Evolutionary conservation across 257 asterid species (phyloP).

Genomic region (Gardenia jasminoides): DNA sequence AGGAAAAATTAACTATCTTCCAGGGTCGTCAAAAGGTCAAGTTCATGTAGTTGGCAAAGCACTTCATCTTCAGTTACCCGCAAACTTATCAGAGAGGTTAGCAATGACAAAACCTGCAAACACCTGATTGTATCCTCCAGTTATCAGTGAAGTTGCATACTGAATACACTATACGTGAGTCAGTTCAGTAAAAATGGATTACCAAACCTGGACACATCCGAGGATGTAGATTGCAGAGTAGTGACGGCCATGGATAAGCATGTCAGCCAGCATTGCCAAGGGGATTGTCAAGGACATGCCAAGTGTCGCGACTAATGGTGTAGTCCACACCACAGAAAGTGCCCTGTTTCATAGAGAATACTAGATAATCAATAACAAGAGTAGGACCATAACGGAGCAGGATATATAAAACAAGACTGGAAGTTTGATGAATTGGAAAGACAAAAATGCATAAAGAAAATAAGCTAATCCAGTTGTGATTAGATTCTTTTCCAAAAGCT

Average conservation of each 20-base stretch:
- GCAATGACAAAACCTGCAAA: slow-evolving; percentile 70
- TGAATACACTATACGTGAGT: background rate
- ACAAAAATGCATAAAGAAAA: background rate
- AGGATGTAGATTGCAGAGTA: slow-evolving; percentile 60
- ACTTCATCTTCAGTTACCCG: slow-evolving; percentile 38
- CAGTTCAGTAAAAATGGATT: background rate
- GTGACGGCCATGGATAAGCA: slow-evolving; percentile 68
- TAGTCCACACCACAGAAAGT: slow-evolving; percentile 78
- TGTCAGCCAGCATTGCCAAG: slow-evolving; percentile 74
- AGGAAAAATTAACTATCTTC: background rate
- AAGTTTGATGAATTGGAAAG: background rate
- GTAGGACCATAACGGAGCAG: background rate
- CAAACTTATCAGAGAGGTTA: slow-evolving; percentile 48
- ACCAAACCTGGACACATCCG: slow-evolving; percentile 65
- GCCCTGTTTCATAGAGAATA: slow-evolving; percentile 47
- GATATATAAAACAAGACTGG: background rate
- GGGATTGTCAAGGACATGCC: slow-evolving; percentile 86
- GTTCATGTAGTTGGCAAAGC: background rate
- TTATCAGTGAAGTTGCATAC: background rate
- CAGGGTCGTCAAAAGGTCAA: background rate
- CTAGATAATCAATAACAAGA: background rate
- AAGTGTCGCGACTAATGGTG: slow-evolving; percentile 77
- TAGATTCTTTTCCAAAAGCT: background rate
- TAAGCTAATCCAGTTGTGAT: background rate
- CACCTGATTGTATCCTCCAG: slow-evolving; percentile 41